These are phyloP conservation scores for Hevea brasiliensis DNA, from an alignment of 345 rosid species.

Conservation along the genomic window DNA sequence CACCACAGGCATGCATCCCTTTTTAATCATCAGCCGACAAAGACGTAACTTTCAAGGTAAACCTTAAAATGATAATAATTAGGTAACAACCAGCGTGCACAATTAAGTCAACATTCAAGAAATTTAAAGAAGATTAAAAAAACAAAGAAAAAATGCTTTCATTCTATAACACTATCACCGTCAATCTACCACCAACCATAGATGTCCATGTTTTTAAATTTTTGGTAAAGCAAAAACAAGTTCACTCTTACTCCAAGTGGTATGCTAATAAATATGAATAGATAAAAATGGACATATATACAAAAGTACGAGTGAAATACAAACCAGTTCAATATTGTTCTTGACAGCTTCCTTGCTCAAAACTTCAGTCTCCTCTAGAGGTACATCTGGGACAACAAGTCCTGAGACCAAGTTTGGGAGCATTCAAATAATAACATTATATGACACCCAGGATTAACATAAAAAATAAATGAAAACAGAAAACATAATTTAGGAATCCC, in stretches of 20 bases:
- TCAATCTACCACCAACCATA: background rate
- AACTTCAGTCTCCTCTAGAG: constrained; percentile 83
- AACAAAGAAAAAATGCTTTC: background rate
- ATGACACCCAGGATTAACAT: background rate
- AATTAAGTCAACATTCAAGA: no score
- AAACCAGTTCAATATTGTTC: constrained; percentile 72
- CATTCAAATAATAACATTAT: background rate
- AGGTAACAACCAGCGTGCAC: background rate
- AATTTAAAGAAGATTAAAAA: no score
- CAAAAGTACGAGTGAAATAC: constrained; percentile 9
- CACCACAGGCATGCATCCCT: background rate
- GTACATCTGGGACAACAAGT: constrained; percentile 96
- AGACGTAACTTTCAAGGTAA: background rate
- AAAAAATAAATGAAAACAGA: background rate
- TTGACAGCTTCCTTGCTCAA: constrained; percentile 71
- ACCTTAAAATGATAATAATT: background rate
- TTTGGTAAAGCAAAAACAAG: constrained; percentile 2
- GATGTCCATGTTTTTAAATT: background rate
- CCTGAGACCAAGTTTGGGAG: constrained; percentile 38
- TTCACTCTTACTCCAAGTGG: background rate
- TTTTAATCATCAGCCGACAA: background rate
- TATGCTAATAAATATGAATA: background rate
- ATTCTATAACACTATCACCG: background rate
- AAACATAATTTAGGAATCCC: background rate
- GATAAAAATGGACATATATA: background rate